A percentile compares a stretch with the other conserved stretches of the same genome.
These are phyloP conservation scores for Penicillium griseofulvum DNA, from an alignment of 2,329 filamentous ascomycete species.

Conservation along the genomic window DNA sequence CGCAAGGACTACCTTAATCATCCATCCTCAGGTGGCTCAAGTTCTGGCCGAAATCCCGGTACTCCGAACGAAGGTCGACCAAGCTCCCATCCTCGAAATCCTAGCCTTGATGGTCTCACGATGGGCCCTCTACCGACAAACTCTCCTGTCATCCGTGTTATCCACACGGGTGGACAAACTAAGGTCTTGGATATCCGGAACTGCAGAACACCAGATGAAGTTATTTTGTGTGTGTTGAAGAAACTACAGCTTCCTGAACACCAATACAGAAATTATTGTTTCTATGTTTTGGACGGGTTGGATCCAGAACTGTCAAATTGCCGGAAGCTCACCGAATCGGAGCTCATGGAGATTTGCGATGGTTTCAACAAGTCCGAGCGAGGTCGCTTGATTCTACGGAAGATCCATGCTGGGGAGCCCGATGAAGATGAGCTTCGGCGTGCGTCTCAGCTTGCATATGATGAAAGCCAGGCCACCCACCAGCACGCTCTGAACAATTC, in stretches of 20 bases:
- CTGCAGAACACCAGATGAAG: conserved; percentile 87
- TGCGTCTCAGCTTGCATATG: conserved; percentile 82
- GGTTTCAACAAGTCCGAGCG: conserved; percentile 81
- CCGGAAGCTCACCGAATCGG: conserved; percentile 77
- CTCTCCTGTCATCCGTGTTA: conserved; percentile 87
- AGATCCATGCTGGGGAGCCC: conserved; percentile 88
- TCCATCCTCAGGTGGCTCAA: conserved; percentile 53
- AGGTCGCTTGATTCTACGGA: conserved; percentile 83
- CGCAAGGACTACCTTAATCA: conserved; percentile 55
- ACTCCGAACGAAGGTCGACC: conserved; percentile 65
- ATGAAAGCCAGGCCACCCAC: conserved; percentile 77
- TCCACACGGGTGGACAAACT: conserved; percentile 85
- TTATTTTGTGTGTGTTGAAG: conserved; percentile 82
- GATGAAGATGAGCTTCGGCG: conserved; percentile 81
- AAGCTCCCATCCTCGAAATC: conserved; percentile 72
- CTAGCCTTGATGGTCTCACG: conserved; percentile 79
- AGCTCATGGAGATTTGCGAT: conserved; percentile 87
- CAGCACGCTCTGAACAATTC: conserved; percentile 57
- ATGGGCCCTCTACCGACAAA: conserved; percentile 82
- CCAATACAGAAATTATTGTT: conserved; percentile 93
- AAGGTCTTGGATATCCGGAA: conserved; percentile 92
- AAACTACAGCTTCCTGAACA: conserved; percentile 88
- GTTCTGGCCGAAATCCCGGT: conserved; percentile 54
- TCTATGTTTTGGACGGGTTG: conserved; percentile 84
- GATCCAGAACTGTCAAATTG: conserved; percentile 80